Conservation (phyloP, 106 monocot genomes). For the Platanthera zijinensis region DNA sequence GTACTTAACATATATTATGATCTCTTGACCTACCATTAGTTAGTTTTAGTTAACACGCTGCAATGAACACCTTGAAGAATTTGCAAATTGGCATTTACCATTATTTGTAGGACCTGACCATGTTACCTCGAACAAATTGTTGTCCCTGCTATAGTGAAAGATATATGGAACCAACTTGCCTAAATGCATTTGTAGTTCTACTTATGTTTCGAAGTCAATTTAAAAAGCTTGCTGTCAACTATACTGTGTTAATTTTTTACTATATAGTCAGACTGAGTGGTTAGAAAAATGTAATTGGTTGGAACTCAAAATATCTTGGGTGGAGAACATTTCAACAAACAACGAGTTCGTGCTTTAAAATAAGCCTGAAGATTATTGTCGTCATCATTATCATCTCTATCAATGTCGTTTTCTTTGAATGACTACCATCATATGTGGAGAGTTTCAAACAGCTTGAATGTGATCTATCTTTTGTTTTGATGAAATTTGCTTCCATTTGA, state of each 20-base stretch:
- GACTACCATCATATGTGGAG: background rate
- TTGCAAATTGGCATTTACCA: background rate
- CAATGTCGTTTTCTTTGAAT: background rate
- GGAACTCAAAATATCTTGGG: background rate
- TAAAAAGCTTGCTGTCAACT: background rate
- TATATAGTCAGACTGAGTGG: background rate
- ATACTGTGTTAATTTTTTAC: background rate
- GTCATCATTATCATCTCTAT: background rate
- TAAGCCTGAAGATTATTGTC: background rate
- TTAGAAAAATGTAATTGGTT: background rate
- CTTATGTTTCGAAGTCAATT: background rate
- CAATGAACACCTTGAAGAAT: background rate
- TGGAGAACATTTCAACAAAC: background rate
- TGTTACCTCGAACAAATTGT: background rate
- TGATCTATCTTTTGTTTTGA: background rate
- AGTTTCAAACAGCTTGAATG: background rate
- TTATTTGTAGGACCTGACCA: background rate
- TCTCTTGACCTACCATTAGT: too few relatives aligned
- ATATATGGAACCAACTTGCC: background rate
- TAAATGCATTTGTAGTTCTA: background rate
- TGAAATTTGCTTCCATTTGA: conserved; percentile 1
- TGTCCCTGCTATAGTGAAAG: background rate
- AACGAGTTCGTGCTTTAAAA: background rate
- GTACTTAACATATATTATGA: too few relatives aligned
- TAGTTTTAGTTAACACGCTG: background rate